Evolutionary conservation across 2,329 filamentous ascomycete genomes (phyloP).

Genomic region (Ophidiomyces ophidiicola): DNA sequence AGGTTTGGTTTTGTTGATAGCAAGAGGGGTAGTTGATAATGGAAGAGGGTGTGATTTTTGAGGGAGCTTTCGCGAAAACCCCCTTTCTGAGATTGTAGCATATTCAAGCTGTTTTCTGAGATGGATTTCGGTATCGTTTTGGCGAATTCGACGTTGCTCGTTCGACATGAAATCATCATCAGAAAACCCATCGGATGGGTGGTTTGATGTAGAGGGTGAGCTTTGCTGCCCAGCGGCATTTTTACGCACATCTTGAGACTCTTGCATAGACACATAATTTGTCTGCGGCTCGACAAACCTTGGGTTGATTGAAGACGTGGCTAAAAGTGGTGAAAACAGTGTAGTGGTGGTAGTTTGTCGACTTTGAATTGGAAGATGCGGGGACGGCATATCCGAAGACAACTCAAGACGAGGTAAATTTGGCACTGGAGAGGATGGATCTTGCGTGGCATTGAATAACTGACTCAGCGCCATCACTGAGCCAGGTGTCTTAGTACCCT

Average conservation of each 20-base stretch:
- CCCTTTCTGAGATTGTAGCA: slow-evolving; percentile 25
- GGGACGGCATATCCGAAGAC: slow-evolving; percentile 38
- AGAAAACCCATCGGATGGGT: slow-evolving; percentile 23
- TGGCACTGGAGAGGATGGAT: slow-evolving; percentile 35
- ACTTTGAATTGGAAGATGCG: slow-evolving; percentile 35
- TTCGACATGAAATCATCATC: slow-evolving; percentile 36
- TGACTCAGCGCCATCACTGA: slow-evolving; percentile 36
- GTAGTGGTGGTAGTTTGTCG: slow-evolving; percentile 23
- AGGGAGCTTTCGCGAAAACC: slow-evolving; percentile 12
- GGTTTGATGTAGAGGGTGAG: slow-evolving; percentile 27
- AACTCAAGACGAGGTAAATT: slow-evolving; percentile 27
- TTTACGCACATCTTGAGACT: slow-evolving; percentile 35
- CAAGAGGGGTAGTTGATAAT: not conserved
- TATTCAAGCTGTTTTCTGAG: slow-evolving; percentile 27
- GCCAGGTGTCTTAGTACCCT: slow-evolving; percentile 26
- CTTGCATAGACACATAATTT: slow-evolving; percentile 36
- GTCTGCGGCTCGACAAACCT: slow-evolving; percentile 32
- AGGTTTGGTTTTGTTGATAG: not conserved
- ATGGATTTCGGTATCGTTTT: slow-evolving; percentile 26
- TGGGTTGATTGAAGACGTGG: slow-evolving; percentile 23
- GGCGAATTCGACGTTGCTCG: slow-evolving; percentile 27
- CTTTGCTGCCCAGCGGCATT: slow-evolving; percentile 23
- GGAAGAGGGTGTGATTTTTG: slow-evolving; percentile 11
- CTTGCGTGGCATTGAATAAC: slow-evolving; percentile 39
- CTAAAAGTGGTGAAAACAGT: slow-evolving; percentile 29